A percentile compares a stretch with the other conserved stretches of the same genome.
These are phyloP conservation scores for Diaporthe aspalathi DNA, from an alignment of 2,329 filamentous ascomycete genomes.

Conservation along the genomic window DNA sequence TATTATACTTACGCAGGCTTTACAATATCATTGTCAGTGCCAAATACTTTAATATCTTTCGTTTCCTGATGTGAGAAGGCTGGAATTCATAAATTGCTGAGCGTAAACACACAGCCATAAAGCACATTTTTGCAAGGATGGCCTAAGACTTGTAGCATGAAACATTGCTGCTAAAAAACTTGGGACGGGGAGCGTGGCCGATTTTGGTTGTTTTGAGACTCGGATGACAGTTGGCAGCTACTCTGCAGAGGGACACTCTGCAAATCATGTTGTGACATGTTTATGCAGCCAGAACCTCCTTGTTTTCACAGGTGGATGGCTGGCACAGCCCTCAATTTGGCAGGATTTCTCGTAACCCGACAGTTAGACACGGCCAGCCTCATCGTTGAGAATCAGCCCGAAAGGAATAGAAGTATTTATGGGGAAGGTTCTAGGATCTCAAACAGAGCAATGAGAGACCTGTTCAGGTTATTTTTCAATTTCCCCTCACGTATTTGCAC, in stretches of 20 bases:
- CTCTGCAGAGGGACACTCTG: no score
- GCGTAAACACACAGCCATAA: not conserved
- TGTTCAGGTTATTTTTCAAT: no score
- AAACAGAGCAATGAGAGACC: no score
- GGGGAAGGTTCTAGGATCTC: no score
- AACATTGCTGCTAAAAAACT: not conserved
- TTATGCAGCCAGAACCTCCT: not conserved
- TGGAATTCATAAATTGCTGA: not conserved
- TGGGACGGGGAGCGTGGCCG: no score
- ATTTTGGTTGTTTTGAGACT: not conserved
- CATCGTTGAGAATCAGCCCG: not conserved
- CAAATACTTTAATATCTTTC: no score
- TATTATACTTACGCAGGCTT: not conserved
- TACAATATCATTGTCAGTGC: slow-evolving; percentile 6
- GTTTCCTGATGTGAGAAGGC: not conserved
- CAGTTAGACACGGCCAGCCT: not conserved
- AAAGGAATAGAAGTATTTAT: not conserved
- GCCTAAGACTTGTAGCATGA: not conserved
- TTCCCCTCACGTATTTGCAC: not conserved
- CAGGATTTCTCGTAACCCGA: not conserved
- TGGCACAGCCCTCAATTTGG: not conserved
- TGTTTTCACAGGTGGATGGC: not conserved
- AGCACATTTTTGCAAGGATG: not conserved
- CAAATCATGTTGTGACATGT: not conserved
- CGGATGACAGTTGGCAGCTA: no score